Evolutionary conservation across 805 yeast genomes (phyloP).

Genomic region (Candida sanyiensis): DNA sequence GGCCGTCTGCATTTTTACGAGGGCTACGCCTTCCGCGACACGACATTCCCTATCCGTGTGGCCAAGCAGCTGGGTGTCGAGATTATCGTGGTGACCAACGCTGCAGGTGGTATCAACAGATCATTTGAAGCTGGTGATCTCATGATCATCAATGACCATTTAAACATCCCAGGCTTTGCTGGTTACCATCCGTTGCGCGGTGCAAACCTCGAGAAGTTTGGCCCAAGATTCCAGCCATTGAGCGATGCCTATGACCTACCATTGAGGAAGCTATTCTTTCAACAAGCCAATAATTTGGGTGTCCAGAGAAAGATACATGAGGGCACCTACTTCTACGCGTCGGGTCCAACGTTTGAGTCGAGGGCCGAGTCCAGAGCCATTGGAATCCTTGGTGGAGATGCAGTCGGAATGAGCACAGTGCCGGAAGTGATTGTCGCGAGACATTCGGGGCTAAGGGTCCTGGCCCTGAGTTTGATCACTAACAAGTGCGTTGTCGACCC

Average conservation of each 20-base stretch:
- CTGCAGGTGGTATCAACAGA: conserved; percentile 85
- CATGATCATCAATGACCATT: conserved; percentile 86
- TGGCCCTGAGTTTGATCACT: conserved; percentile 84
- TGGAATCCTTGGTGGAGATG: conserved; percentile 73
- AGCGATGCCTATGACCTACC: conserved; percentile 84
- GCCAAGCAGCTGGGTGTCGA: conserved; percentile 58
- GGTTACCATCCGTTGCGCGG: conserved; percentile 89
- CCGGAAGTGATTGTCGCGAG: conserved; percentile 94
- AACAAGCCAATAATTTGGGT: conserved; percentile 44
- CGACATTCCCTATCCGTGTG: conserved; percentile 82
- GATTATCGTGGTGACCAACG: conserved; percentile 80
- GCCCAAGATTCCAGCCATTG: conserved; percentile 82
- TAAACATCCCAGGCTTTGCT: conserved; percentile 85
- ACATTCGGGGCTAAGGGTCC: conserved; percentile 75
- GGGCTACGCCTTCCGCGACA: conserved; percentile 76
- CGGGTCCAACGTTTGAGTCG: conserved; percentile 93
- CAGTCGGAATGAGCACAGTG: conserved; percentile 97
- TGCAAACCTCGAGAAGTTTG: conserved; percentile 70
- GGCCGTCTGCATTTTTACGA: conserved; percentile 92
- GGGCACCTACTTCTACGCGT: conserved; percentile 78
- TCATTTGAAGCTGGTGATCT: conserved; percentile 74
- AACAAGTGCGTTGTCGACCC: conserved; percentile 69
- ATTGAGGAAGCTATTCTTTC: conserved; percentile 56
- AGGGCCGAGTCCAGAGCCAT: conserved; percentile 87
- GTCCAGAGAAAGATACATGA: conserved; percentile 64